Base-by-base conservation (phyloP, 1,284 basidiomycete species). In the Ustilago nuda region DNA sequence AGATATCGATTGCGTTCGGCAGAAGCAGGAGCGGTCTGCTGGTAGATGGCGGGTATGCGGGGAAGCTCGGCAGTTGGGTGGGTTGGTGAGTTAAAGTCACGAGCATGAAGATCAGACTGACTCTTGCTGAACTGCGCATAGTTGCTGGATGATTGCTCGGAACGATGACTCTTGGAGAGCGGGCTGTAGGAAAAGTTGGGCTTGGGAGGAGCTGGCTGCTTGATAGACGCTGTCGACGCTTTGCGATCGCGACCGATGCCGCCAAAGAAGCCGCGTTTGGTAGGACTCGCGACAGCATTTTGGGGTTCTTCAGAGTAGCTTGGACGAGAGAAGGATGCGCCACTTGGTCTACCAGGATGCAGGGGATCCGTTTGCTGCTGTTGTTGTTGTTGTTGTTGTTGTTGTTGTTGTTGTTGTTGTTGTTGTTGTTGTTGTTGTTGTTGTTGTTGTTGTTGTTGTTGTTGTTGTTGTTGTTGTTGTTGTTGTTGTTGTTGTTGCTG, bases 251-350 rank as follows among this genome's bases (percentile, higher is more conserved):
- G 72, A 36, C 62, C 62, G 36, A 74, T 74, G 36, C 71, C 74
- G 37, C 79, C 67, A 55, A 82, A 82, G 70, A 82, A 78, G 57
- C 69, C 50, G n/a, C 76, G 58, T 63, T 82, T 82, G 41, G 76
- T 79, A 2, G 80, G 80, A 52, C 71, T 79, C 9, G 79, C 72
- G 2, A 76, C 55, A 30, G 59, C 50, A 36, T 37, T 55, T 8
- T 51, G 36, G 1, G 60, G 17, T 8, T 76, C 75, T n/a, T 79
- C 74, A 5, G 74, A 66, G 53, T 66, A 72, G 64, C 72, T 73
- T 12, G 66, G 69, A 15, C 58, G 65, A 6, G 61, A 64, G 23
- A 67, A 67, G 23, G 65, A 36, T 30, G 37, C 51, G 33, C 35
- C 52, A 1, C 51, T 52, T n/a, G 64, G 52, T n/a, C 61, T 45